Conservation (phyloP, 2,329 filamentous ascomycete species). For the Epichloe glyceriae region DNA sequence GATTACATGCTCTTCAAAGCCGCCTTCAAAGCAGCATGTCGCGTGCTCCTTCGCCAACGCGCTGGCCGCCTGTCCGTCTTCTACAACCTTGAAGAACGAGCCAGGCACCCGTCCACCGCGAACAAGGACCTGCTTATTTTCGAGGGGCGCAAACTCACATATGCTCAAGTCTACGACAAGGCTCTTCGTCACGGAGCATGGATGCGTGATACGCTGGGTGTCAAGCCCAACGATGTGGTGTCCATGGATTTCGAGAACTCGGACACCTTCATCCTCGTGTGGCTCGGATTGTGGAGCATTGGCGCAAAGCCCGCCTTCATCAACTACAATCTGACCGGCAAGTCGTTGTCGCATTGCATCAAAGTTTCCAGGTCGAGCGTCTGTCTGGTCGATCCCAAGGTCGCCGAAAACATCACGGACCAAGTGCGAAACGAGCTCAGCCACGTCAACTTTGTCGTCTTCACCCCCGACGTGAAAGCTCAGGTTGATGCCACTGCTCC, state of each 20-base stretch:
- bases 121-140: conserved; percentile 51
- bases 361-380: conserved; percentile 52
- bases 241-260: conserved; percentile 74
- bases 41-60: conserved; percentile 33
- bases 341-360: conserved; percentile 62
- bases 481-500: conserved; percentile 39
- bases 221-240: conserved; percentile 63
- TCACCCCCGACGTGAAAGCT: conserved; percentile 44
- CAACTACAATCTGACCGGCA: conserved; percentile 70
- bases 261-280: conserved; percentile 62
- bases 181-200: conserved; percentile 63
- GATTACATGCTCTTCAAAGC: conserved; percentile 50
- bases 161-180: conserved; percentile 59
- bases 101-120: conserved; percentile 36
- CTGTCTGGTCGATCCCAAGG: conserved; percentile 53
- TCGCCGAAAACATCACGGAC: conserved; percentile 43
- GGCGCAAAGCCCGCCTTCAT: conserved; percentile 76
- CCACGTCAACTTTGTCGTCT: conserved; percentile 44
- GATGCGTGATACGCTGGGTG: conserved; percentile 49
- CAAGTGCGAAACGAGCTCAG: conserved; percentile 39
- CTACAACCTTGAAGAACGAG: conserved; percentile 59
- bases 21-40: conserved; percentile 32
- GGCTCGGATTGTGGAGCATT: conserved; percentile 69
- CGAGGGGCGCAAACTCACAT: conserved; percentile 57
- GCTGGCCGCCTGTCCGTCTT: conserved; percentile 56